These are phyloP conservation scores for Fusarium verticillioides DNA, from an alignment of 2,329 filamentous ascomycete genomes.

Conservation along the genomic window DNA sequence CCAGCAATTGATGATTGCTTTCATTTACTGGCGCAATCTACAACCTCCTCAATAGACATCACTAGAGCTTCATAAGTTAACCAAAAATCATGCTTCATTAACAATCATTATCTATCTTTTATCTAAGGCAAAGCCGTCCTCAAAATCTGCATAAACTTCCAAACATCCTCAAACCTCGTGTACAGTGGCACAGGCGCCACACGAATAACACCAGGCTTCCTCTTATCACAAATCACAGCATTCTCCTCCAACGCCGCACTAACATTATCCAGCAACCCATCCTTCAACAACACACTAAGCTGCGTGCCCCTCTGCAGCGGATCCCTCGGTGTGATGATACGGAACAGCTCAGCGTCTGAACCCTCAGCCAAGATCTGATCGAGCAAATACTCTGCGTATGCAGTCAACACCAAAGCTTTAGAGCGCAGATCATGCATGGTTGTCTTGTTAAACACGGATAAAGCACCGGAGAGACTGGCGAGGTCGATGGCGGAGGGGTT, in stretches of 20 bases:
- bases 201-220: constrained; percentile 85
- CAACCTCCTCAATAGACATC: neutral
- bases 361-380: constrained; percentile 53
- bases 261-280: constrained; percentile 77
- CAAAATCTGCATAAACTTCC: constrained; percentile 58
- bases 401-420: constrained; percentile 79
- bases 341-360: constrained; percentile 56
- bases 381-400: constrained; percentile 78
- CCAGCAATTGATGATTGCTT: neutral
- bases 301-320: constrained; percentile 79
- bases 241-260: constrained; percentile 70
- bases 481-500: constrained; percentile 85
- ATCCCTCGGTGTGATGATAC: constrained; percentile 76
- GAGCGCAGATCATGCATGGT: constrained; percentile 74
- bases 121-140: constrained; percentile 46
- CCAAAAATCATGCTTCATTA: constrained; percentile 10
- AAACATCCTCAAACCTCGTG: constrained; percentile 81
- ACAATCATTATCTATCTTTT: constrained; percentile 5
- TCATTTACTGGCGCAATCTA: neutral
- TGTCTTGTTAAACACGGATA: constrained; percentile 79
- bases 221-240: constrained; percentile 82
- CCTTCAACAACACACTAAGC: constrained; percentile 75
- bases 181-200: constrained; percentile 88
- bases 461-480: constrained; percentile 76
- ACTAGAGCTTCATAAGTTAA: fast-evolving